Conservation (phyloP, 2,329 filamentous ascomycete species). For the Didymella exigua region DNA sequence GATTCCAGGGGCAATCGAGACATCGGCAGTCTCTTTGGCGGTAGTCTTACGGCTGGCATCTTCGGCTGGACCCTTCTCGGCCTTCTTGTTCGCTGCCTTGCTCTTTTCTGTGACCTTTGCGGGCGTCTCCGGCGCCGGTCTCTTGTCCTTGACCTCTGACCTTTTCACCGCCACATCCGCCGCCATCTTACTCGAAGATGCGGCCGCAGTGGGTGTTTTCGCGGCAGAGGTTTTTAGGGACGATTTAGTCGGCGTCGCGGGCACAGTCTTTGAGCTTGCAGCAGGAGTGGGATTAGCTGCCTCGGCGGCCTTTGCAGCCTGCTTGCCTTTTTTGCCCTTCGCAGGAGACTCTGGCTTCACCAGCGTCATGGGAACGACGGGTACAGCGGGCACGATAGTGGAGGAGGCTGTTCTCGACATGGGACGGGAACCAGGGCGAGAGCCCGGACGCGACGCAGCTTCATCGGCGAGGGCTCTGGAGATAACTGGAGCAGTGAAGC, state of each 20-base stretch:
- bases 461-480: constrained; percentile 34
- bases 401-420: constrained; percentile 43
- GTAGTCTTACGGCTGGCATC: constrained; percentile 17
- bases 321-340: constrained; percentile 34
- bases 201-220: constrained; percentile 20
- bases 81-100: constrained; percentile 29
- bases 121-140: constrained; percentile 15
- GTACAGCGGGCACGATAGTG: constrained; percentile 46
- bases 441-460: constrained; percentile 20
- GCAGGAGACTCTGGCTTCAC: constrained; percentile 37
- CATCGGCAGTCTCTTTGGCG: constrained; percentile 22
- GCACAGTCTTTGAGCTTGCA: constrained; percentile 9
- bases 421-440: constrained; percentile 37
- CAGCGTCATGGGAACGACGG: constrained; percentile 49
- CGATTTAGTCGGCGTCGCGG: constrained; percentile 32
- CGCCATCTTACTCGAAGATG: constrained; percentile 18
- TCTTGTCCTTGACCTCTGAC: constrained; percentile 27
- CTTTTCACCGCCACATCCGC: constrained; percentile 2
- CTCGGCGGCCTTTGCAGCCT: constrained; percentile 14
- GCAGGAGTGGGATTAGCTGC: constrained; percentile 1
- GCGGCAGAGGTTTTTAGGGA: constrained; percentile 15
- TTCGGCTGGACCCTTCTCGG: constrained; percentile 14
- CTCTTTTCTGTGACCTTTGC: constrained; percentile 28
- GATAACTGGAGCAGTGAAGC: constrained; percentile 46
- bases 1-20: constrained; percentile 12